These are phyloP conservation scores for Penicillium psychrosexuale DNA, from an alignment of 2,329 filamentous ascomycete genomes.

Conservation along the genomic window DNA sequence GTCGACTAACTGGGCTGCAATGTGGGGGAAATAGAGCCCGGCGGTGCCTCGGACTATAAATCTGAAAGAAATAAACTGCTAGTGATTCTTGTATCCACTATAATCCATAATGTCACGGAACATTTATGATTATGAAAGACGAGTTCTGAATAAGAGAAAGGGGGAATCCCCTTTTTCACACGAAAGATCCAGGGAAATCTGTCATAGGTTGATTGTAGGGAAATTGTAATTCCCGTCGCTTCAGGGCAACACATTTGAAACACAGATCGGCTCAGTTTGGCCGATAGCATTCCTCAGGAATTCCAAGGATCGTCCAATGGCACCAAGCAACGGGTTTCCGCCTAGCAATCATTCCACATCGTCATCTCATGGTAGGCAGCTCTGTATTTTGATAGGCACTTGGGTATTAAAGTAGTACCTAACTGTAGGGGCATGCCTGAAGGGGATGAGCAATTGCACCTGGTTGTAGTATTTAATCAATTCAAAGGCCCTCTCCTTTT, in stretches of 20 bases:
- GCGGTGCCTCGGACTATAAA: slow-evolving; percentile 19
- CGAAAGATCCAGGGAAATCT: not conserved
- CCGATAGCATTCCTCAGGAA: slow-evolving; percentile 27
- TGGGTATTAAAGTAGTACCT: slow-evolving; percentile 11
- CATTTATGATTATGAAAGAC: not conserved
- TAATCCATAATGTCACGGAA: slow-evolving; percentile 14
- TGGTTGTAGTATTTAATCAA: slow-evolving; percentile 9
- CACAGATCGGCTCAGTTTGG: slow-evolving; percentile 23
- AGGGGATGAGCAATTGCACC: slow-evolving; percentile 7
- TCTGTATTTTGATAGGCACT: slow-evolving; percentile 18
- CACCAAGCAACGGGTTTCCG: slow-evolving; percentile 12
- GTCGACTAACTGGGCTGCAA: not conserved
- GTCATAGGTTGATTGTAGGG: not conserved
- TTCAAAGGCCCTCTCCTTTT: not conserved
- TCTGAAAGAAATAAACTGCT: slow-evolving; percentile 23
- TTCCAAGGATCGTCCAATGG: slow-evolving; percentile 23
- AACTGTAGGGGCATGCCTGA: slow-evolving; percentile 8
- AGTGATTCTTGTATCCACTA: slow-evolving; percentile 13
- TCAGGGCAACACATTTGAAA: slow-evolving; percentile 21
- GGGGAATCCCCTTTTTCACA: not conserved
- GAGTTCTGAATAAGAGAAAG: not conserved
- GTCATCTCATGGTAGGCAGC: slow-evolving; percentile 19
- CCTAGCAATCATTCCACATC: slow-evolving; percentile 22
- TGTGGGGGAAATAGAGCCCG: slow-evolving; percentile 26
- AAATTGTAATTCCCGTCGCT: not conserved